Conservation (phyloP, 495 filamentous ascomycete genomes). For the Stereocaulon alpinum region DNA sequence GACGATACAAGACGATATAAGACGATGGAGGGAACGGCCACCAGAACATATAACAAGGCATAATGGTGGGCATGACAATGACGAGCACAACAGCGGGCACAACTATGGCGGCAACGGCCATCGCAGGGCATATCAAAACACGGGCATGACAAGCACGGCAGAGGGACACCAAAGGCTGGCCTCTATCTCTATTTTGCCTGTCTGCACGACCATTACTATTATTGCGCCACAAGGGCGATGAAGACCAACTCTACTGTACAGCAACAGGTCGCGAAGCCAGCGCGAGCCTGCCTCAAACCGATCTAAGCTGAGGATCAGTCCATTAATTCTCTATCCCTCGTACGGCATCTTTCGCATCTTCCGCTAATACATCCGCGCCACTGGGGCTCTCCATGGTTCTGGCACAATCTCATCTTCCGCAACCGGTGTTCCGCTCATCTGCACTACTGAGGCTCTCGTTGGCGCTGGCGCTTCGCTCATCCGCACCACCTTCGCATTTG, state of each 20-base stretch:
- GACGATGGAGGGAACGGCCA: too few species aligned
- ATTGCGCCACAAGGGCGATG: slow-evolving; percentile 12
- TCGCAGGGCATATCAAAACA: too few species aligned
- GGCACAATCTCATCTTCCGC: slow-evolving; percentile 1
- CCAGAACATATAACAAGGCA: too few species aligned
- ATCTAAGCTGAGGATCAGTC: slow-evolving; percentile 7
- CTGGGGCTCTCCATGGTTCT: slow-evolving; percentile 12
- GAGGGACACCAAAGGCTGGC: slow-evolving; percentile 19
- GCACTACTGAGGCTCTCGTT: not conserved
- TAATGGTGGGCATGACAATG: too few species aligned
- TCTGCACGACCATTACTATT: slow-evolving; percentile 12
- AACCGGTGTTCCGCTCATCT: not conserved
- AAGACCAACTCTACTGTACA: slow-evolving; percentile 17
- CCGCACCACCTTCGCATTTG: not conserved
- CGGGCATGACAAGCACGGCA: slow-evolving; percentile 13
- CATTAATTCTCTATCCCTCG: not conserved
- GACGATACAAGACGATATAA: too few species aligned
- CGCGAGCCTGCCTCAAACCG: slow-evolving; percentile 17
- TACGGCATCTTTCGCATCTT: not conserved
- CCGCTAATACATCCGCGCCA: slow-evolving; percentile 16
- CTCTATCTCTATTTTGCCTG: slow-evolving; percentile 20
- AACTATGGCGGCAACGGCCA: too few species aligned
- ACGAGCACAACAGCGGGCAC: too few species aligned
- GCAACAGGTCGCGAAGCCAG: slow-evolving; percentile 21
- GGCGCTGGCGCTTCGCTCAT: slow-evolving; percentile 7